Evolutionary conservation across 768 basidiomycete species (phyloP), one percentile per base, ranked within the genome.

Genomic region (Pisolithus orientalis): DNA sequence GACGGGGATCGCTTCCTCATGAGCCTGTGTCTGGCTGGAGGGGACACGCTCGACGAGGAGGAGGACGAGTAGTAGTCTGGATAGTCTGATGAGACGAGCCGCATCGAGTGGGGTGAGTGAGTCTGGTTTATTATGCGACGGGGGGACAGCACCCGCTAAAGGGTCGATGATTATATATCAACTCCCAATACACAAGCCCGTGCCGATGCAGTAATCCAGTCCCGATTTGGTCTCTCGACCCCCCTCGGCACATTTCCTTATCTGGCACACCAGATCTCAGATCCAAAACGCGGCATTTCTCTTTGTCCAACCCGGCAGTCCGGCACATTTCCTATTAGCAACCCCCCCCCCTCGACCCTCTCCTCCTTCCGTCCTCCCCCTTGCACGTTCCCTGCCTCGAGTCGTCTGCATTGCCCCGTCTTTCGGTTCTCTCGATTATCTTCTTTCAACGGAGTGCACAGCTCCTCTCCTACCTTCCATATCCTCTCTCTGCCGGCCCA

Each of bases 301-400:
- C 57, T 16, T 56, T 45, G 49, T 40, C 49, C 21, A 21, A 21
- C 21, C 43, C 51, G 51, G 51, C n/a, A 29, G 14, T 17, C 47
- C 42, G 52, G 47, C 43, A 21, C 32, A 29, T 34, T 43, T 45
- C 9, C 13, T 58, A 55, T 42, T 40, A 54, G 37, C 42, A 10
- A 21, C 27, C 57, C 46, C 43, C 57, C 57, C 59, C 24, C 39
- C 42, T 31, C 11, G 38, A 54, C 52, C 56, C 48, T 25, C 47
- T 49, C 50, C 45, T 47, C 39, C 32, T 32, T 34, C 65, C 31
- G 5, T 5, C 45, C 31, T 42, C 50, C 50, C 47, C 48, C 39
- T 29, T 37, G 39, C 65, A 66, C 65, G 65, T 67, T 69, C 60
- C 58, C 49, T 56, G 49, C 65, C 67, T 69, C 65, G 58, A 62